phyloP scores from a whole-genome alignment of 148 eudicot species.

The Silene conica region DNA sequence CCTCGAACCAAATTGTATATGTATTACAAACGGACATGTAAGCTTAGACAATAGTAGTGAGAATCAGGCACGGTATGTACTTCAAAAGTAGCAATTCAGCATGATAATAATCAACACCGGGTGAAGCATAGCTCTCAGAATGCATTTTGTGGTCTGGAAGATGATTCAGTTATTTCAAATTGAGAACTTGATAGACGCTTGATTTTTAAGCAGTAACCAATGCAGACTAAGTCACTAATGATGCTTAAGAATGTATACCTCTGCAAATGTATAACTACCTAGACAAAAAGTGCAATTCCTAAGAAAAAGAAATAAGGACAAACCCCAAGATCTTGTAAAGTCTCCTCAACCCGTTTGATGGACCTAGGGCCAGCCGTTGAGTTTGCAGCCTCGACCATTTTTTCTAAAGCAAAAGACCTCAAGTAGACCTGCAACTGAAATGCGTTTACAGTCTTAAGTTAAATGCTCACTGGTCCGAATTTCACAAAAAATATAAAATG shows the following conservation, averaged over 20 bases:
- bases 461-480: not conserved
- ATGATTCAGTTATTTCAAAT: not conserved
- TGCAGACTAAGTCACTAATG: not conserved
- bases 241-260: not conserved
- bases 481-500: not conserved
- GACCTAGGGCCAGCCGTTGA: slow-evolving; percentile 94
- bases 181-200: not conserved
- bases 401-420: slow-evolving; percentile 87
- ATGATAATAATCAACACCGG: not conserved
- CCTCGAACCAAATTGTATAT: not conserved
- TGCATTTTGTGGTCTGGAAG: not conserved
- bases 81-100: not conserved
- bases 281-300: slow-evolving; percentile 6
- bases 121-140: not conserved
- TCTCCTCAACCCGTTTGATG: slow-evolving; percentile 90
- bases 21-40: not conserved
- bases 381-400: slow-evolving; percentile 98
- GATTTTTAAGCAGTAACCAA: not conserved
- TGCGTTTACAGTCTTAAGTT: slow-evolving; percentile 13
- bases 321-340: slow-evolving; percentile 98
- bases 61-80: not conserved
- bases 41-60: slow-evolving; percentile 1
- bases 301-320: slow-evolving; percentile 31
- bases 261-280: not conserved
- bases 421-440: slow-evolving; percentile 88